Evolutionary conservation across 1,284 basidiomycete genomes (phyloP).

Genomic region (Mycosarcoma mackinlayi): DNA sequence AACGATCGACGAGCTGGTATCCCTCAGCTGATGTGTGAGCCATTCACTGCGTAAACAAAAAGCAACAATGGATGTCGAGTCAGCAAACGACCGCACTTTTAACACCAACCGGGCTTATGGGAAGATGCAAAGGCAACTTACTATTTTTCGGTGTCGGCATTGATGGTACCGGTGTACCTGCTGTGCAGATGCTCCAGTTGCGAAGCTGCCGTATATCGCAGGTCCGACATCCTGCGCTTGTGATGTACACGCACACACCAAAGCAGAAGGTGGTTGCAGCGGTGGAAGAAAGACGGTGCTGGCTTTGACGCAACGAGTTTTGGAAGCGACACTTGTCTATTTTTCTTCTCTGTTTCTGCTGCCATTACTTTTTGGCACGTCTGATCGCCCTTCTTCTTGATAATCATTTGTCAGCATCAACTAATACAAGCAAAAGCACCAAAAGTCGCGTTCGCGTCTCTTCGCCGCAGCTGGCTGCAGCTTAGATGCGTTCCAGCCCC

Average conservation of each 20-base stretch:
- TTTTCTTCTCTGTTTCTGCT: too few species aligned
- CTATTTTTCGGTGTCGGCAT: conserved; percentile 66
- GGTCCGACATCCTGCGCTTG: conserved; percentile 36
- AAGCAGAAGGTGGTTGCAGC: conserved; percentile 4
- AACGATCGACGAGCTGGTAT: conserved; percentile 89
- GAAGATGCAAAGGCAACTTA: conserved; percentile 34
- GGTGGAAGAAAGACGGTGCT: too few species aligned
- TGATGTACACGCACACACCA: neutral
- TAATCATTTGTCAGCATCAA: conserved; percentile 2
- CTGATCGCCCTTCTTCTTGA: neutral
- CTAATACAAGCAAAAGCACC: conserved; percentile 1
- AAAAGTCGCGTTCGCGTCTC: neutral
- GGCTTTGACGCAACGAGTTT: too few species aligned
- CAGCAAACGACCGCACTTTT: conserved; percentile 5
- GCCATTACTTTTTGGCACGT: too few species aligned
- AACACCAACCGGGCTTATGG: neutral
- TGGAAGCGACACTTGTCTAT: too few species aligned
- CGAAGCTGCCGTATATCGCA: conserved; percentile 48
- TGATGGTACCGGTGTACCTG: conserved; percentile 86
- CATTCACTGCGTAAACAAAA: conserved; percentile 80
- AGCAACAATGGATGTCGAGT: conserved; percentile 11
- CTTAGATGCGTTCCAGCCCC: conserved; percentile 38
- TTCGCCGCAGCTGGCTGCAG: neutral
- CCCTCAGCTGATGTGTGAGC: conserved; percentile 95
- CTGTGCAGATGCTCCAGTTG: conserved; percentile 77